Evolutionary conservation across 83 land plant genomes (phyloP), one percentile per base, ranked within the genome.

Genomic region (Picea abies): DNA sequence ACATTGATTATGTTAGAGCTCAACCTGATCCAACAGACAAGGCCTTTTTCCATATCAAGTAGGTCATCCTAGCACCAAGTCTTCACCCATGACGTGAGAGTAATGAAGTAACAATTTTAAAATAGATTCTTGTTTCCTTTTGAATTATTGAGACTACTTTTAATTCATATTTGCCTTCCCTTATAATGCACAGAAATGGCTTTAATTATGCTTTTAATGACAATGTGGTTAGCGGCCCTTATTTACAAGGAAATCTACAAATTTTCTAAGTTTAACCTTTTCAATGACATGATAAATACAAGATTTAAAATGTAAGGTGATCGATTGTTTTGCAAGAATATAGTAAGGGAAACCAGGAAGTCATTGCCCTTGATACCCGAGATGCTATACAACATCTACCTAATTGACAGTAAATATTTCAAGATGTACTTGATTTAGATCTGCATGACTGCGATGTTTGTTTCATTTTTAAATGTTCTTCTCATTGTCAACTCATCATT

Each of bases 341-440:
- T 1, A 1, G 1, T 32, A 32, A 83, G 71, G 83, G 77, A 35
- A 88, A 95, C 86, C 96, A 94, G 47, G 94, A 95, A 79, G 96
- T 93, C 35, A 90, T 93, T 78, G 92, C 92, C 37, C 92, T 95
- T 62, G 96, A 95, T 79, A 96, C 96, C 56, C 98, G 94, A 47
- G 91, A 89, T 85, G 98, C 96, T 47, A 92, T 95, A 68, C 90
- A 88, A 70, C 93, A 32, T 82, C 22, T 95, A n/a, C 85, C 89
- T 63, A 95, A 91, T 87, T 94, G 96, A 23, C 94, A 95, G 65
- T 95, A 91, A 44, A 95, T 93, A 96, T 93, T 32, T 32, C 35
- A 32, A 32, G 1, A 91, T 78, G 96, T 92, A 35, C 91, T 93
- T 60, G 88, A 92, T 62, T 82, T 95, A 79, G 88, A 93, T 67